Base-by-base conservation (phyloP, 2,329 filamentous ascomycete species). In the Dryadomyces quercus-mongolicae region DNA sequence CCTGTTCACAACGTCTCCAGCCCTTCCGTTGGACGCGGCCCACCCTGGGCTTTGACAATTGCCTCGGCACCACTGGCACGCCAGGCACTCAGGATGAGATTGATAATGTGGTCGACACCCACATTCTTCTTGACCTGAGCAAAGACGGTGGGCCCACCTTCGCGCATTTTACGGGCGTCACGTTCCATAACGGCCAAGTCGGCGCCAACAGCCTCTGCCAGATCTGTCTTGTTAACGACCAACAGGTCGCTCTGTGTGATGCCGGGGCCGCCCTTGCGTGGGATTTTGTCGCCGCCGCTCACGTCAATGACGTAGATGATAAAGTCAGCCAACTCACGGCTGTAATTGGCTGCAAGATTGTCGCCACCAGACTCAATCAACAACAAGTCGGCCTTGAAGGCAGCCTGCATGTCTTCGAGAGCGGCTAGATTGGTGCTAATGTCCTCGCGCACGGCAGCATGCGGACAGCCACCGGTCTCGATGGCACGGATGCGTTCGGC, bases 261-360 rank as follows among this genome's bases (percentile, higher is more conserved):
- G 1, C 93, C 93, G 0, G 93, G 93, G 0, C 93, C 93, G 31
- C 93, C 93, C 73, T 98, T 98, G 31, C 93, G 74, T 0, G 93
- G 93, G 51, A 98, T 85, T 78, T 98, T 98, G 70, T 98, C 93
- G 13, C 93, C 93, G 21, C 93, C 93, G 54, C 84, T 87, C 18
- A 98, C 93, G 70, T 98, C 93, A 62, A 98, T 97, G 34, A 98
- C 93, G 68, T 98, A 98, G 71, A 98, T 85, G 70, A 98, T 98
- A 68, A 87, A 98, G 69, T 98, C 93, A 1, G 93, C 93, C 60
- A 98, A 75, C 71, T 98, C 93, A 55, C 93, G 80, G 54, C 82
- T 88, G 77, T 98, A 98, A 74, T 98, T 98, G 4, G 93, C 93
- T 0, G 93, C 93, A 1, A 98, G 80, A 68, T 98, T 98, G 68